Conservation (phyloP, 257 asterid species). For the Echium plantagineum region DNA sequence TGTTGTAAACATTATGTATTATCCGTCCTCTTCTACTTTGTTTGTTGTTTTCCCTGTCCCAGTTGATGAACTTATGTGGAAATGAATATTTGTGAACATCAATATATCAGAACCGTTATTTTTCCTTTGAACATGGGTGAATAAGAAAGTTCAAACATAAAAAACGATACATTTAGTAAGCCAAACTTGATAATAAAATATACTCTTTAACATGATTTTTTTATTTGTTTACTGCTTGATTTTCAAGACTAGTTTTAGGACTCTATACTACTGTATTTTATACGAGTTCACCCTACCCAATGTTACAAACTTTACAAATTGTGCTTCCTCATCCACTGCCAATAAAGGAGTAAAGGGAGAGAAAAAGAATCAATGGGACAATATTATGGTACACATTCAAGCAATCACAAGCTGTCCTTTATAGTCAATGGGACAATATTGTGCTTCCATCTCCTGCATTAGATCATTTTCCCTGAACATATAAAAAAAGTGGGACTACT, state of each 20-base stretch:
- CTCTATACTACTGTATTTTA: neutral
- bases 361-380: neutral
- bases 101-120: too few species aligned
- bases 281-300: neutral
- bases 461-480: neutral
- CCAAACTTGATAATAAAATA: too few species aligned
- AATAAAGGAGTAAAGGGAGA: neutral
- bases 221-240: too few species aligned
- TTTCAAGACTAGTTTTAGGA: too few species aligned
- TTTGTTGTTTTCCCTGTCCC: neutral
- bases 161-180: neutral
- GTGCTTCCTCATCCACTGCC: neutral
- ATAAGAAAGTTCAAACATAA: too few species aligned
- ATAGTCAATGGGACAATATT: neutral
- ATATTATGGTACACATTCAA: neutral
- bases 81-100: neutral
- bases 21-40: neutral
- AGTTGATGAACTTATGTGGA: neutral
- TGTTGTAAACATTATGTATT: too few species aligned
- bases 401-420: neutral
- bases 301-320: neutral
- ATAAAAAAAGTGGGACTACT: slow-evolving; percentile 20
- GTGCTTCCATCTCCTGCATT: too few species aligned
- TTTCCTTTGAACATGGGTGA: too few species aligned
- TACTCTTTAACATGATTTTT: too few species aligned